A percentile compares a stretch with the other conserved stretches of the same genome.
phyloP scores from a whole-genome alignment of 2,329 filamentous ascomycete species.

The Chaetomiaceae sp. region DNA sequence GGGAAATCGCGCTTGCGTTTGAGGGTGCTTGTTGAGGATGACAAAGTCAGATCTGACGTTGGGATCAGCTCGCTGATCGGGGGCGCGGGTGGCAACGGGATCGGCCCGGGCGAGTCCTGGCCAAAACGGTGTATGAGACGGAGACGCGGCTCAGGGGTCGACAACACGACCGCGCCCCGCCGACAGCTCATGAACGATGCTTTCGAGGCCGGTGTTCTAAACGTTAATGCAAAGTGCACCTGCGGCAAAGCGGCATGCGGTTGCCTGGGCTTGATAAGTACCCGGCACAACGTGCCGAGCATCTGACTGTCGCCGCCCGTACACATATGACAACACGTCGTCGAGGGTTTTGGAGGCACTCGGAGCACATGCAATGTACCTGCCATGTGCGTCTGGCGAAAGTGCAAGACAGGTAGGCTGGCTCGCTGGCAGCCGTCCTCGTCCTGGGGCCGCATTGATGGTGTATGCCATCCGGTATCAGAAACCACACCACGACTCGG shows the following conservation, averaged over 20 bases:
- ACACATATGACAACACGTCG: too few species aligned
- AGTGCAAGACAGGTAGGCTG: too few species aligned
- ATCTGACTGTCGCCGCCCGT: too few species aligned
- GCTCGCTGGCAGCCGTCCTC: too few species aligned
- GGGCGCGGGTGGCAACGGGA: slow-evolving; percentile 5
- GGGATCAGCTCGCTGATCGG: not conserved
- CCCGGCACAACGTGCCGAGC: too few species aligned
- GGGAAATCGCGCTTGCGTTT: slow-evolving; percentile 1
- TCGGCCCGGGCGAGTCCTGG: slow-evolving; percentile 3
- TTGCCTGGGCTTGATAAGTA: not conserved
- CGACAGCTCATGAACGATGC: not conserved
- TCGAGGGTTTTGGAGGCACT: too few species aligned
- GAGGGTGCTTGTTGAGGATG: not conserved
- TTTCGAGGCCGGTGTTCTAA: too few species aligned
- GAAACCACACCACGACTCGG: slow-evolving; percentile 1
- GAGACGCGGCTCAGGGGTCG: not conserved
- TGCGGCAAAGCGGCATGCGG: not conserved
- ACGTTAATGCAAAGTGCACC: not conserved
- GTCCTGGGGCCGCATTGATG: slow-evolving; percentile 1
- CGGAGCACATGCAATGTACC: too few species aligned
- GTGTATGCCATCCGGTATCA: not conserved
- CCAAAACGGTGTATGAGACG: slow-evolving; percentile 8
- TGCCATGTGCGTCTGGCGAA: too few species aligned
- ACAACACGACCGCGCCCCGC: not conserved
- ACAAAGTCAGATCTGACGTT: not conserved